Conservation (phyloP, 805 yeast genomes). For the Candida loeiensis region DNA sequence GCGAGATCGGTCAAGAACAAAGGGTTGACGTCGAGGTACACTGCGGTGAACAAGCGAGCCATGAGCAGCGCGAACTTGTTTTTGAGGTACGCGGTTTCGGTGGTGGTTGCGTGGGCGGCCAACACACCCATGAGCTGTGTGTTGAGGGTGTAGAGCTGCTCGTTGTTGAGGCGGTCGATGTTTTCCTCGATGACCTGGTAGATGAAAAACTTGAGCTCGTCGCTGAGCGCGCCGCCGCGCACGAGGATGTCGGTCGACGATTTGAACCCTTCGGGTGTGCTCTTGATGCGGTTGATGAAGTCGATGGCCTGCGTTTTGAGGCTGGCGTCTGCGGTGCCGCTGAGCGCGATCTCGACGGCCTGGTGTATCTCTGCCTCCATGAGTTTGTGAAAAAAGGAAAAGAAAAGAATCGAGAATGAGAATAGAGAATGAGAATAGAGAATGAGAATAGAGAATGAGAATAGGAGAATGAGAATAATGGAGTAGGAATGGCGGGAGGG, state of each 20-base stretch:
- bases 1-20: constrained; percentile 31
- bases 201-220: constrained; percentile 61
- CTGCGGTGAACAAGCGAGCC: constrained; percentile 33
- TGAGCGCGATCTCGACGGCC: constrained; percentile 81
- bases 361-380: constrained; percentile 70
- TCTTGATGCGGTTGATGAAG: constrained; percentile 51
- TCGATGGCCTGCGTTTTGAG: constrained; percentile 54
- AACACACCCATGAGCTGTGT: constrained; percentile 47
- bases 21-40: constrained; percentile 31
- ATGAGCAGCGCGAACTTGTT: constrained; percentile 37
- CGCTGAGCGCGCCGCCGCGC: constrained; percentile 26
- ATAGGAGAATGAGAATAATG: too few species aligned
- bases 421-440: too few species aligned
- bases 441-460: too few species aligned
- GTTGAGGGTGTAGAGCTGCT: constrained; percentile 46
- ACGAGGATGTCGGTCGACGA: constrained; percentile 49
- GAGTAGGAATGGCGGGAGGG: too few species aligned
- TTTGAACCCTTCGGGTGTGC: constrained; percentile 53
- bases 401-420: too few species aligned
- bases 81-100: constrained; percentile 29
- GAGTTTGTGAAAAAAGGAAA: not conserved
- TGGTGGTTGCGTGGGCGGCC: constrained; percentile 14
- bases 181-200: constrained; percentile 67
- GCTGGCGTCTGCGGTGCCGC: constrained; percentile 58
- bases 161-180: constrained; percentile 38